These are phyloP conservation scores for Trebouxia sp. DNA, from an alignment of 139 green algal genomes.

Conservation along the genomic window DNA sequence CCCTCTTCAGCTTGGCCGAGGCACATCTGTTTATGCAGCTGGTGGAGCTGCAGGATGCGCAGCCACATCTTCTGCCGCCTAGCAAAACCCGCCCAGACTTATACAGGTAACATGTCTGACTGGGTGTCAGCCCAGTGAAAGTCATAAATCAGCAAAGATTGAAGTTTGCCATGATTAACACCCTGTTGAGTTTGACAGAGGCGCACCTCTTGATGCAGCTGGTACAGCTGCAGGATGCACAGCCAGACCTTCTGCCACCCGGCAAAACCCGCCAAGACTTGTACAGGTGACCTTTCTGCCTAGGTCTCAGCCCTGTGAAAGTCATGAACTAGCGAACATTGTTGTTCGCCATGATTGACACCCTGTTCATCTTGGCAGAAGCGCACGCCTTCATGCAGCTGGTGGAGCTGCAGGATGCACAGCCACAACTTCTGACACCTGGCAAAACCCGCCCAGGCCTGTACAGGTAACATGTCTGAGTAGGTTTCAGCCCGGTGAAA, in stretches of 20 bases:
- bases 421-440: slow-evolving; percentile 42
- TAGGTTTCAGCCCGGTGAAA: too few relatives aligned
- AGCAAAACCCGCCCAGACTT: slow-evolving; percentile 50
- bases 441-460: slow-evolving; percentile 49
- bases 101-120: slow-evolving; percentile 47
- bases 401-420: slow-evolving; percentile 68
- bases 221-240: slow-evolving; percentile 68
- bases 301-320: too few relatives aligned
- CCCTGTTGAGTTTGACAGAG: slow-evolving; percentile 94
- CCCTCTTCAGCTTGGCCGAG: slow-evolving; percentile 94
- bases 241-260: slow-evolving; percentile 43
- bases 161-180: slow-evolving; percentile 94
- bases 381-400: slow-evolving; percentile 92
- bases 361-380: slow-evolving; percentile 94
- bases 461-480: slow-evolving; percentile 47
- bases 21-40: slow-evolving; percentile 92
- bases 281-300: slow-evolving; percentile 47
- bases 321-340: too few relatives aligned
- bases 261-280: slow-evolving; percentile 50
- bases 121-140: too few relatives aligned
- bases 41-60: slow-evolving; percentile 68
- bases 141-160: too few relatives aligned
- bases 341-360: slow-evolving; percentile 94
- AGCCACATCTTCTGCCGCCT: slow-evolving; percentile 43
- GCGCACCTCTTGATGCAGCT: slow-evolving; percentile 92